phyloP scores from a whole-genome alignment of 495 filamentous ascomycete genomes.

The Staphylotrichum longicolle region DNA sequence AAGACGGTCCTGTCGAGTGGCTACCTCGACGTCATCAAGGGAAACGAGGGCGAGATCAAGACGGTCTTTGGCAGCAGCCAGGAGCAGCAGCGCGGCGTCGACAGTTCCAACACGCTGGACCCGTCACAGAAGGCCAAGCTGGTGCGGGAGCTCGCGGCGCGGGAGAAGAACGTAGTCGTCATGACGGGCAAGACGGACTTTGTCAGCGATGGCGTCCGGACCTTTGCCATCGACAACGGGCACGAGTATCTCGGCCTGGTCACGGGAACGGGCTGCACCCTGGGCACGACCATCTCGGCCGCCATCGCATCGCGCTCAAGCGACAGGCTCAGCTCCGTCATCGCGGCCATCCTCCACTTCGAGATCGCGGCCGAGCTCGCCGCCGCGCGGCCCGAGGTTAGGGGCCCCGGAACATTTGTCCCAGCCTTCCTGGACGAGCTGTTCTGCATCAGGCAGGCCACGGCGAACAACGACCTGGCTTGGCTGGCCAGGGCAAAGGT shows the following conservation, averaged over 20 bases:
- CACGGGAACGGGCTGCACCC: constrained; percentile 83
- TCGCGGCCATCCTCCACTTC: constrained; percentile 71
- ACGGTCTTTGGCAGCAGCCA: constrained; percentile 61
- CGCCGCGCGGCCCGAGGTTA: constrained; percentile 55
- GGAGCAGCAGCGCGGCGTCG: constrained; percentile 82
- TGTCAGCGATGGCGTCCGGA: constrained; percentile 68
- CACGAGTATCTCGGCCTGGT: constrained; percentile 74
- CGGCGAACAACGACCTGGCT: constrained; percentile 44
- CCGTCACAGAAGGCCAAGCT: constrained; percentile 52
- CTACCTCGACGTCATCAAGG: constrained; percentile 87
- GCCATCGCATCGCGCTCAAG: constrained; percentile 59
- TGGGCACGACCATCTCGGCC: constrained; percentile 78
- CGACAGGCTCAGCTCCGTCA: constrained; percentile 65
- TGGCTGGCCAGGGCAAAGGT: constrained; percentile 62
- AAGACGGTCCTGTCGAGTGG: constrained; percentile 69
- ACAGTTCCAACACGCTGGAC: constrained; percentile 63
- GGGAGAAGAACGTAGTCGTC: constrained; percentile 72
- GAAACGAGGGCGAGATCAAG: constrained; percentile 87
- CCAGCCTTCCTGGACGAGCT: constrained; percentile 78
- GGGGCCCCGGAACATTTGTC: constrained; percentile 85
- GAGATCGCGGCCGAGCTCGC: constrained; percentile 85
- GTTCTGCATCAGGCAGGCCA: constrained; percentile 51
- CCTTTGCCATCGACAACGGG: constrained; percentile 71
- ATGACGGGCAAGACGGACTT: constrained; percentile 82
- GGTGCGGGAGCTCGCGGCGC: constrained; percentile 61